Conservation (phyloP, 495 filamentous ascomycete species). For the Lasiosphaeris hirsuta region DNA sequence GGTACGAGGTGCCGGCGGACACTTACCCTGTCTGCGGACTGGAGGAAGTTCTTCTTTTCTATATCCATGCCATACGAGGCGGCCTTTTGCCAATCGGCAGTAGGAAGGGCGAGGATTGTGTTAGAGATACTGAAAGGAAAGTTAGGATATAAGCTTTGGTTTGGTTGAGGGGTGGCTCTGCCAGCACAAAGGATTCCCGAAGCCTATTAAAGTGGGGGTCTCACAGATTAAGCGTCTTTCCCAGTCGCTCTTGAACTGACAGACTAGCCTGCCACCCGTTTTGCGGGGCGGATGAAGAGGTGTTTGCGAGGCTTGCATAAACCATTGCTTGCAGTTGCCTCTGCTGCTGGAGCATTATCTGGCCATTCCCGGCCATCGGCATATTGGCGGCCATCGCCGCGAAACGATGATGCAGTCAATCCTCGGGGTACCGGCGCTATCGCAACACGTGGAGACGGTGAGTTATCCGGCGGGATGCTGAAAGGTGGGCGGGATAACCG, state of each 20-base stretch:
- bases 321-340: conserved; percentile 19
- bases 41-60: conserved; percentile 43
- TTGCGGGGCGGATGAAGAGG: conserved; percentile 18
- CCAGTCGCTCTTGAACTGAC: conserved; percentile 27
- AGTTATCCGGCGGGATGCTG: neutral
- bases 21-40: conserved; percentile 43
- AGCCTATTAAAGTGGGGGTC: conserved; percentile 1
- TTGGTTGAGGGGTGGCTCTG: too few species aligned
- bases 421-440: neutral
- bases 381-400: conserved; percentile 52
- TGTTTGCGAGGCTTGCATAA: conserved; percentile 11
- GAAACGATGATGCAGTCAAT: conserved; percentile 17
- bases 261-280: conserved; percentile 35
- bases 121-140: conserved; percentile 36
- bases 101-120: conserved; percentile 38
- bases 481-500: neutral
- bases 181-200: too few species aligned
- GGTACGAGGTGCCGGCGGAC: neutral
- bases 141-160: conserved; percentile 11
- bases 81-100: conserved; percentile 29
- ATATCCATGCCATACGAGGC: conserved; percentile 31
- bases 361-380: conserved; percentile 37
- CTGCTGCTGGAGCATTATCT: conserved; percentile 36
- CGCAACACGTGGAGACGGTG: neutral
- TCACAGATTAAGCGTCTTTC: conserved; percentile 37